These are phyloP conservation scores for Teratosphaeriaceae sp. DNA, from an alignment of 2,329 filamentous ascomycete species.

Conservation along the genomic window DNA sequence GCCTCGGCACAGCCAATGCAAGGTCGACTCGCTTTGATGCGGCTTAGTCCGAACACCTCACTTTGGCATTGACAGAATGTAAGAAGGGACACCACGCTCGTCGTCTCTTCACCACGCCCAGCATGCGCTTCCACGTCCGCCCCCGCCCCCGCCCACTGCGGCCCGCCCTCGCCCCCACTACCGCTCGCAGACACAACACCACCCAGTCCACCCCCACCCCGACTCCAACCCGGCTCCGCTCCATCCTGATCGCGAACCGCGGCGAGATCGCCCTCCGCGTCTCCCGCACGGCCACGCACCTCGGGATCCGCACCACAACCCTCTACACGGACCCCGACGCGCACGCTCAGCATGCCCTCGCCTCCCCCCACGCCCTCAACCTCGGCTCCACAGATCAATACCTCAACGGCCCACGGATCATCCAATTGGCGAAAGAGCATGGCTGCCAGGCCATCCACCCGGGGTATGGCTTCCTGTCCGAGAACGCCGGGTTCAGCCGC, in stretches of 20 bases:
- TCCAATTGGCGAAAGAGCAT: conserved; percentile 75
- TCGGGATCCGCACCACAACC: conserved; percentile 89
- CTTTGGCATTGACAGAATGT: not conserved
- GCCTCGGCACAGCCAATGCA: no score
- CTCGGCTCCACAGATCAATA: conserved; percentile 80
- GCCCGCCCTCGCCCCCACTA: not conserved
- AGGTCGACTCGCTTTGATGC: no score
- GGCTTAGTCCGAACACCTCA: not conserved
- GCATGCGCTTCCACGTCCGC: not conserved
- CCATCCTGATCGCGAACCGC: conserved; percentile 91
- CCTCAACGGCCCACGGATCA: conserved; percentile 88
- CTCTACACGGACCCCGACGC: conserved; percentile 93
- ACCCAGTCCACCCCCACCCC: conserved; percentile 14
- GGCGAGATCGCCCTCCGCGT: conserved; percentile 96
- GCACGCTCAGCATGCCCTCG: conserved; percentile 77
- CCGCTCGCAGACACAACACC: not conserved
- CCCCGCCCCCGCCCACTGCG: not conserved
- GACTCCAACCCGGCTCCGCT: conserved; percentile 35
- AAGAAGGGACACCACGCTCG: not conserved
- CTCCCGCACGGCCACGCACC: conserved; percentile 74
- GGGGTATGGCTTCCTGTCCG: conserved; percentile 89
- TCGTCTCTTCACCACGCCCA: not conserved
- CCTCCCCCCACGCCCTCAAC: conserved; percentile 75
- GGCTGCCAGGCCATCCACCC: conserved; percentile 90
- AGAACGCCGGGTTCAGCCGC: conserved; percentile 85